Evolutionary conservation across 164 flowering plant species (phyloP), one percentile per base, ranked within the genome.

Genomic region (Dillenia suffruticosa): DNA sequence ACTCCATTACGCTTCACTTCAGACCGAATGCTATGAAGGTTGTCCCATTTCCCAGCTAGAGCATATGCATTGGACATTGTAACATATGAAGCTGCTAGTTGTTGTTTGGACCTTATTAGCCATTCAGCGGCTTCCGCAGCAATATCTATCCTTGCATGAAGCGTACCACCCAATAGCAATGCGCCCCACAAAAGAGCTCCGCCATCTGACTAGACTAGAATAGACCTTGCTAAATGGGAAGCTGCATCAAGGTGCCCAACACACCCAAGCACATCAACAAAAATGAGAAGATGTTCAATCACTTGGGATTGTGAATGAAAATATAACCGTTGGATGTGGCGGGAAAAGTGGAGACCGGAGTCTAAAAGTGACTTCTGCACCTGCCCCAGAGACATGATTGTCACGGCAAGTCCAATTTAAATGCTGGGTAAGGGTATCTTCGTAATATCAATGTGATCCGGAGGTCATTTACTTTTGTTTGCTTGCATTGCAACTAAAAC

Each of bases 221-320:
- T 68, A 43, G 78, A 74, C 70, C 68, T 76, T 2, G 83, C 84
- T 43, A 89, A 68, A 26, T 65, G 40, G 51, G 74, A 72, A 26
- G 92, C 96, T 61, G 84, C 82, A 63, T 85, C 87, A 8, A 86
- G 76, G 16, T 81, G 74, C 8, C 96, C 90, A 9, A 54, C 58
- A 19, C 90, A 75, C 26, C 84, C 85, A 5, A 89, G 86, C 89
- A 89, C 82, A 69, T 89, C 96, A 24, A 82, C 87, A 16, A 76
- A 19, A 19, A 19, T 19, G 22, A 19, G 81, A 45, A 82, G 83
- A 6, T 68, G 61, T 49, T 76, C 72, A 54, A 73, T 59, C 32
- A 77, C 56, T n/a, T 66, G 64, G 47, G 75, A 40, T 51, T 67
- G 65, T 54, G 76, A 43, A 17, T 44, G 60, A 59, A 55, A 68